Evolutionary conservation across 495 filamentous ascomycete genomes (phyloP).

Genomic region (Staphylotrichum longicolle): DNA sequence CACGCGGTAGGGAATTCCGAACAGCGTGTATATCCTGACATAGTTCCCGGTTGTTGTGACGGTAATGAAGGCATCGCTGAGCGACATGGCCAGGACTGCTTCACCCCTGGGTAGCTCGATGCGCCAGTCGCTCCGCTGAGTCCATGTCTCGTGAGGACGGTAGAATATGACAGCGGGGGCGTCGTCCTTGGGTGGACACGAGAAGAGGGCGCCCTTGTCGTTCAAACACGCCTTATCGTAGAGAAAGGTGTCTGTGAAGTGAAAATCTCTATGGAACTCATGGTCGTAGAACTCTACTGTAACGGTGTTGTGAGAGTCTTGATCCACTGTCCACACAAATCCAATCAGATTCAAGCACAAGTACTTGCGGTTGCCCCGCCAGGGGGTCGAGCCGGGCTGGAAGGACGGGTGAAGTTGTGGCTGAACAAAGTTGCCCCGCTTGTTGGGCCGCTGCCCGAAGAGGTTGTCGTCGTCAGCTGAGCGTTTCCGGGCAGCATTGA

Average conservation of each 20-base stretch:
- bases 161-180: constrained; percentile 87
- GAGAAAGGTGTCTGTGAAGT: constrained; percentile 92
- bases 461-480: constrained; percentile 47
- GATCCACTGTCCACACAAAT: constrained; percentile 95
- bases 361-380: constrained; percentile 90
- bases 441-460: constrained; percentile 37
- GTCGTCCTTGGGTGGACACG: constrained; percentile 67
- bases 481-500: constrained; percentile 70
- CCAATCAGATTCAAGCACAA: constrained; percentile 90
- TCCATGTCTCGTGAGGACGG: constrained; percentile 96
- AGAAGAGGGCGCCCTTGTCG: constrained; percentile 83
- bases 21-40: constrained; percentile 88
- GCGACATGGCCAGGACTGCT: constrained; percentile 77
- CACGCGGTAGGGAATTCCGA: constrained; percentile 81
- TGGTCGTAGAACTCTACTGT: constrained; percentile 98
- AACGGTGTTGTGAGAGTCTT: constrained; percentile 90
- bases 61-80: constrained; percentile 86
- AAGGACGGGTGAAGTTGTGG: constrained; percentile 78
- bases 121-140: constrained; percentile 83
- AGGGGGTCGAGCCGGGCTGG: constrained; percentile 91
- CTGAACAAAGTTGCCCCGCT: constrained; percentile 53
- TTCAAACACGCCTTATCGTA: constrained; percentile 94
- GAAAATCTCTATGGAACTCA: constrained; percentile 86
- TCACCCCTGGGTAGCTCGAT: constrained; percentile 80
- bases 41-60: constrained; percentile 82